phyloP scores from a whole-genome alignment of 495 filamentous ascomycete genomes.

The Annulohypoxylon stygium region DNA sequence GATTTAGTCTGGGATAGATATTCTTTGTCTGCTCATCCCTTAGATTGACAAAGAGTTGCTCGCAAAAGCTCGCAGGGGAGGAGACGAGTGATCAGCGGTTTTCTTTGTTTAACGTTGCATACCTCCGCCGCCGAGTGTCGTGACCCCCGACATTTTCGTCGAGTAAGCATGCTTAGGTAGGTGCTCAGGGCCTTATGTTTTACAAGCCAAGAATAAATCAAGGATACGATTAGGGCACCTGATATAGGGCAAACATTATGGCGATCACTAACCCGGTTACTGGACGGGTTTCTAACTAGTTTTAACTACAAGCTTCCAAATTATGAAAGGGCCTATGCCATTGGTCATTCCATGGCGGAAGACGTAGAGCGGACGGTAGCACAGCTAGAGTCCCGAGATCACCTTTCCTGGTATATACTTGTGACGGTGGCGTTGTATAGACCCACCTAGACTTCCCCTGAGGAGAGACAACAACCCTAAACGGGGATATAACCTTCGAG shows the following conservation, averaged over 20 bases:
- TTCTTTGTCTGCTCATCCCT: background rate
- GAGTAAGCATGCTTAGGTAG: background rate
- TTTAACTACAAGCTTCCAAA: background rate
- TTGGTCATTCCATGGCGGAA: background rate
- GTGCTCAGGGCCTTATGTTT: background rate
- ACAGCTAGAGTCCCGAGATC: background rate
- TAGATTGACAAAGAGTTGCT: background rate
- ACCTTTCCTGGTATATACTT: background rate
- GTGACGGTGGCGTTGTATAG: background rate
- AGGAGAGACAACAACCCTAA: background rate
- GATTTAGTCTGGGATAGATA: background rate
- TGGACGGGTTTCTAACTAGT: background rate
- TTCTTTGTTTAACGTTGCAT: slow-evolving; percentile 8
- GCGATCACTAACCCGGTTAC: background rate
- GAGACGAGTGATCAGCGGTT: background rate
- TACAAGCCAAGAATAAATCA: background rate
- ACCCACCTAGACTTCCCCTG: slow-evolving; percentile 1
- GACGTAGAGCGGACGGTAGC: background rate
- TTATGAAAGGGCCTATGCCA: background rate
- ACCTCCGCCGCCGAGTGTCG: background rate
- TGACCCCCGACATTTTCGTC: background rate
- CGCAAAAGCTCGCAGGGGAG: background rate
- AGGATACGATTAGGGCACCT: background rate
- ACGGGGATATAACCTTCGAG: background rate
- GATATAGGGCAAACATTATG: background rate